Conservation (phyloP, 1,139 yeast species). For the Geotrichum europaeum region DNA sequence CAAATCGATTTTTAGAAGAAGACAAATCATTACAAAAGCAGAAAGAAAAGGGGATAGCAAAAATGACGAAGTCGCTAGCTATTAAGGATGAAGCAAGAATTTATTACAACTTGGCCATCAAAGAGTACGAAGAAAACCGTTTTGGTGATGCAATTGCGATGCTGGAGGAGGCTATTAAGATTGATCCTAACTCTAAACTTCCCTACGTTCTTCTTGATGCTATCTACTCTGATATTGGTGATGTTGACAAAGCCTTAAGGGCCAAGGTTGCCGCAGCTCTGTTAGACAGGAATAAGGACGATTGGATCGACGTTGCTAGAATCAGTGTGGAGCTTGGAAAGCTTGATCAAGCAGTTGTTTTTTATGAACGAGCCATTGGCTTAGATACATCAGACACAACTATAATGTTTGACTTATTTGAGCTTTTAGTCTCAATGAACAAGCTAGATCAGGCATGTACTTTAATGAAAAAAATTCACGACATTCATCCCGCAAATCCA, state of each 20-base stretch:
- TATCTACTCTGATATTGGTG: constrained; percentile 64
- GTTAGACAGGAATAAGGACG: constrained; percentile 59
- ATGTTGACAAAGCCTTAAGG: constrained; percentile 65
- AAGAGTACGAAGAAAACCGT: constrained; percentile 65
- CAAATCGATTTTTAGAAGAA: constrained; percentile 21
- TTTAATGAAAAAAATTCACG: constrained; percentile 59
- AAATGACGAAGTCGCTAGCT: constrained; percentile 13
- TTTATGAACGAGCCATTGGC: constrained; percentile 68
- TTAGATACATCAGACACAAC: constrained; percentile 52
- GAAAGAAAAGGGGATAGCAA: neutral
- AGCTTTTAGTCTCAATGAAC: constrained; percentile 58
- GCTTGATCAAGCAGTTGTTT: constrained; percentile 72
- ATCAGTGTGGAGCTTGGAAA: constrained; percentile 67
- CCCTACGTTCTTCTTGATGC: constrained; percentile 87
- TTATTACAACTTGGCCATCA: constrained; percentile 51
- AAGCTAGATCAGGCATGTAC: constrained; percentile 69
- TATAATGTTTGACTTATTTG: constrained; percentile 46
- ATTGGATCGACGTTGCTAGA: constrained; percentile 83
- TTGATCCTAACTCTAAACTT: constrained; percentile 69
- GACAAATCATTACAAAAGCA: neutral
- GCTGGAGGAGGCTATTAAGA: constrained; percentile 66
- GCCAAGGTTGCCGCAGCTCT: constrained; percentile 85
- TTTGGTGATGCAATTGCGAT: constrained; percentile 58
- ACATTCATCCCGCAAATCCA: constrained; percentile 55
- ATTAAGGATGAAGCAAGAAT: constrained; percentile 14